Evolutionary conservation across 768 basidiomycete species (phyloP), one percentile per base, ranked within the genome.

Genomic region (Lanmaoa pseudosensibilis): DNA sequence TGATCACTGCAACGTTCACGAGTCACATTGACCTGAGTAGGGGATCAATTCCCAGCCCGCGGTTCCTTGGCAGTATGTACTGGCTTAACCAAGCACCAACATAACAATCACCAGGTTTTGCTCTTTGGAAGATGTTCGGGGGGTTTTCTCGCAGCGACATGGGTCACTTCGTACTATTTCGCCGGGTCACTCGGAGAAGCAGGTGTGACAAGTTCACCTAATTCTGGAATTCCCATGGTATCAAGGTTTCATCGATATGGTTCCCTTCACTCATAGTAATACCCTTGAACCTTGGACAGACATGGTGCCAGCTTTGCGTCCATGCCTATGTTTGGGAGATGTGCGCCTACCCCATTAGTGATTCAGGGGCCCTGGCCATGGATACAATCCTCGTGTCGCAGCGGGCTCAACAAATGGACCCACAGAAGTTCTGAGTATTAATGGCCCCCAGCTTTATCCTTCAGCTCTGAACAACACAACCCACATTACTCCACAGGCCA

Each of bases 251-350:
- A 55, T 57, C 43, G 47, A 57, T 55, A 52, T 19, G 18, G 51
- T 30, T 4, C 9, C 18, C 15, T 51, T 55, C 36, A 5, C 23
- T 25, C 36, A 37, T n/a, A 34, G 27, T 27, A n/a, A n/a, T 27
- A 27, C 27, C 39, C 55, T 33, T 32, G 4, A 30, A 38, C 43
- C 18, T 33, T 58, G 19, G 46, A 50, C 43, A 30, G 52, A 60
- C 37, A 50, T 51, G 57, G 67, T 57, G 37, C 23, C 33, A 39
- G 36, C 49, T 61, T 69, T 67, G 64, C 67, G 67, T 37, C 36
- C 52, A 59, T 61, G 53, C n/a, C 64, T 40, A 54, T 57, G 36
- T 64, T 56, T 59, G 67, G 55, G 53, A 7, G 58, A 57, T 66
- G 7, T 12, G 52, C 56, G 53, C 36, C 34, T 15, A 18, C 46